Percentiles rank a stretch among this genome's conserved stretches.
phyloP scores from a whole-genome alignment of 306 rosid genomes.

The Corylus americana region DNA sequence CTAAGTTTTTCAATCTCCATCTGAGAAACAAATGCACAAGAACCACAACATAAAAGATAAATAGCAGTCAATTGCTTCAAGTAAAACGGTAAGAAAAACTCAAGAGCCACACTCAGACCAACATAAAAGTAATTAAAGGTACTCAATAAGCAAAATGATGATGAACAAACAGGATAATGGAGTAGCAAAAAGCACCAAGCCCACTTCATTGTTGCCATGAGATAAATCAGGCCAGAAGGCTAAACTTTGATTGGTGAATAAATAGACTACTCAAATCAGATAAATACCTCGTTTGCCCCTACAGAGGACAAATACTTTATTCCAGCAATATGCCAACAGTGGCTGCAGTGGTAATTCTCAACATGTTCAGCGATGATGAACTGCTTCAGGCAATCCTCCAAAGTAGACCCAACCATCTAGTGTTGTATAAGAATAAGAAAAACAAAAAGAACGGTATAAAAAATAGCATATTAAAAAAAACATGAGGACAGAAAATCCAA shows the following conservation, averaged over 20 bases:
- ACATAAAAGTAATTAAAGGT: conserved; percentile 1
- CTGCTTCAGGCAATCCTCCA: conserved; percentile 81
- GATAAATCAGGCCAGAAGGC: neutral
- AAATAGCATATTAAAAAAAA: conserved; percentile 15
- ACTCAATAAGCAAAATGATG: too few species aligned
- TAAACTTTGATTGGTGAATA: neutral
- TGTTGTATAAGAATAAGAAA: conserved; percentile 21
- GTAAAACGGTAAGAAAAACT: conserved; percentile 5
- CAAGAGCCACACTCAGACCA: neutral
- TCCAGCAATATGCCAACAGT: conserved; percentile 87
- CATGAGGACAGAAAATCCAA: conserved; percentile 20
- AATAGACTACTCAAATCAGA: conserved; percentile 15
- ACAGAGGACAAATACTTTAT: conserved; percentile 63
- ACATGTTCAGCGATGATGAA: conserved; percentile 76
- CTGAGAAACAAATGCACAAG: conserved; percentile 45
- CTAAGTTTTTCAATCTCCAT: conserved; percentile 59
- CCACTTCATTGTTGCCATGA: neutral
- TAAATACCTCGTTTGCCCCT: conserved; percentile 64
- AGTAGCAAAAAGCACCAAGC: neutral
- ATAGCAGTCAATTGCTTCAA: conserved; percentile 20
- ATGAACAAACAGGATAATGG: neutral
- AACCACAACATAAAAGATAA: conserved; percentile 23
- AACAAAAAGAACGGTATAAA: conserved; percentile 6
- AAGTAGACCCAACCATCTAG: conserved; percentile 59
- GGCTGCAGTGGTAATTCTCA: conserved; percentile 75